Evolutionary conservation across 2,329 filamentous ascomycete genomes (phyloP).

Genomic region (Massarina eburnea): DNA sequence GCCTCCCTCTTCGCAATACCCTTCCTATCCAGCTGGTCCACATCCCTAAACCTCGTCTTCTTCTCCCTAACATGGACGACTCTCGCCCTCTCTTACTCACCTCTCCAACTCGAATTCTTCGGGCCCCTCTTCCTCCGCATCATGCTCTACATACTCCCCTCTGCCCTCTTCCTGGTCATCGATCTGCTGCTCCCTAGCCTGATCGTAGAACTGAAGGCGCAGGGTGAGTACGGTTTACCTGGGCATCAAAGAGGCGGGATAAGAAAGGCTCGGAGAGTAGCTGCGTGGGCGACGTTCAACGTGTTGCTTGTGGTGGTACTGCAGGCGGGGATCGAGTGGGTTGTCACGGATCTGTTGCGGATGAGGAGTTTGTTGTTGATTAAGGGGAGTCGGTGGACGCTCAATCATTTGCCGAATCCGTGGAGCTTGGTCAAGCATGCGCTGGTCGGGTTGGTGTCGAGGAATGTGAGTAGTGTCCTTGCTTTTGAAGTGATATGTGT

Average conservation of each 20-base stretch:
- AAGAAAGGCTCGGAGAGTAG: conserved; percentile 51
- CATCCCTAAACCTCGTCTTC: conserved; percentile 81
- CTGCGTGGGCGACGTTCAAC: conserved; percentile 59
- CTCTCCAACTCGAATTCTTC: conserved; percentile 73
- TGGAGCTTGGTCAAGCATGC: conserved; percentile 62
- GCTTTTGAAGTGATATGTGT: background rate
- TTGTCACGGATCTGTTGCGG: conserved; percentile 56
- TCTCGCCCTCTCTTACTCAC: conserved; percentile 74
- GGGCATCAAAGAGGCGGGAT: conserved; percentile 41
- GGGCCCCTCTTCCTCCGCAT: conserved; percentile 68
- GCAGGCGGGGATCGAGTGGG: conserved; percentile 59
- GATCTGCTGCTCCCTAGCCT: conserved; percentile 71
- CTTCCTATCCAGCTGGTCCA: conserved; percentile 72
- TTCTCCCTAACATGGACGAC: conserved; percentile 91
- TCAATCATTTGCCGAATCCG: conserved; percentile 65
- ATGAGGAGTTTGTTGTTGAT: conserved; percentile 61
- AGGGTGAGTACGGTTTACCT: conserved; percentile 57
- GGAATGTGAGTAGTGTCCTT: conserved; percentile 52
- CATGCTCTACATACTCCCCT: conserved; percentile 72
- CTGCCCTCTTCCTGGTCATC: conserved; percentile 70
- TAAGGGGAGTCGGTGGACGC: conserved; percentile 58
- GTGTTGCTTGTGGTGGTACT: conserved; percentile 54
- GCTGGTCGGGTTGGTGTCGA: conserved; percentile 53
- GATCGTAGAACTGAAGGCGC: conserved; percentile 68
- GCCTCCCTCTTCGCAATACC: conserved; percentile 71